Evolutionary conservation across 495 filamentous ascomycete species (phyloP).

Genomic region (Podospora tetraspora): DNA sequence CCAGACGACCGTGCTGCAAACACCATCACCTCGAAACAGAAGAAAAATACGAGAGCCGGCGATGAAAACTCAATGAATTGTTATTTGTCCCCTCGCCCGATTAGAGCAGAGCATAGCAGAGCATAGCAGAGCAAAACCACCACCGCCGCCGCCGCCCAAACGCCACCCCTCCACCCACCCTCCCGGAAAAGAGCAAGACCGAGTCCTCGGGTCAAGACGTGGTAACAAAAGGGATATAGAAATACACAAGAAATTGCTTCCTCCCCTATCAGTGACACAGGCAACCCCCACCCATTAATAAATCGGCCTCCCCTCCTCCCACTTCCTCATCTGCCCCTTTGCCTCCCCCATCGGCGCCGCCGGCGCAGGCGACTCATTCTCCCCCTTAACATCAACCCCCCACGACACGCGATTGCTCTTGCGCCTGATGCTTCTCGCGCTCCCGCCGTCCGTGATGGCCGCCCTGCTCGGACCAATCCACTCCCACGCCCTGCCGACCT

Average conservation of each 20-base stretch:
- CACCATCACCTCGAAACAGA: neutral
- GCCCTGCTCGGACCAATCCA: constrained; percentile 76
- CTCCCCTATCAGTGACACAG: neutral
- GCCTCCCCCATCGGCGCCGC: constrained; percentile 5
- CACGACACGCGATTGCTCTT: constrained; percentile 50
- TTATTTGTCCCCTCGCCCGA: neutral
- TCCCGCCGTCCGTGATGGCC: constrained; percentile 32
- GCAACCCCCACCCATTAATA: constrained; percentile 40
- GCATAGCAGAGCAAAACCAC: too few species aligned
- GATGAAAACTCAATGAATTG: neutral
- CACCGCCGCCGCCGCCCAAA: neutral
- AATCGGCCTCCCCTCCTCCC: constrained; percentile 57
- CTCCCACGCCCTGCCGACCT: constrained; percentile 87
- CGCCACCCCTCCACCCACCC: neutral
- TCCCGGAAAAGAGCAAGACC: neutral
- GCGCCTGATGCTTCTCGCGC: constrained; percentile 33
- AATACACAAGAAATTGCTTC: neutral
- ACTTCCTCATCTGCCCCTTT: constrained; percentile 25
- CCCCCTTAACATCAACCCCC: constrained; percentile 31
- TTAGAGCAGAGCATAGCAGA: neutral
- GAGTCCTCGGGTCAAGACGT: neutral
- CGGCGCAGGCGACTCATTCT: constrained; percentile 2
- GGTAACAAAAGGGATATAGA: neutral
- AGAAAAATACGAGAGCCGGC: neutral
- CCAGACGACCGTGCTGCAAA: too few species aligned